Base-by-base conservation (phyloP, 2,329 filamentous ascomycete species). In the Penicillium hordei region DNA sequence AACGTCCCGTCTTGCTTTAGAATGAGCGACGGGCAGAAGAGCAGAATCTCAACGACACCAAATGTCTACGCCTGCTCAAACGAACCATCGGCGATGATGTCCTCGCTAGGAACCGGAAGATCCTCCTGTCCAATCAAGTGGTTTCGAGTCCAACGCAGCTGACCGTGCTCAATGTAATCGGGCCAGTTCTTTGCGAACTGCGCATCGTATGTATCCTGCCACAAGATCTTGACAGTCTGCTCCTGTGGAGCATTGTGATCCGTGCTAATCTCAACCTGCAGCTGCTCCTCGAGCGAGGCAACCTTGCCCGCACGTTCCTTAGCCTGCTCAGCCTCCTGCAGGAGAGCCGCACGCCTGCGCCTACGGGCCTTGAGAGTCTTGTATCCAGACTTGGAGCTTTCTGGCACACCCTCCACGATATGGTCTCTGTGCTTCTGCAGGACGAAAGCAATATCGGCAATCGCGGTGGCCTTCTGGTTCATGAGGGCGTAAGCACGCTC, bases 401-500 rank as follows among this genome's bases (percentile, higher is more conserved):
- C 68, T 8, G 71, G 68, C 17, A 75, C 64, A 19, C 70, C 70
- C 36, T 70, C 59, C 42, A 61, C 51, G 48, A 74, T 64, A 55
- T 70, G 70, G 45, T 74, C 65, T 42, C 80, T 74, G 65, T 84
- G 82, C 59, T 81, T 76, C 27, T 71, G 60, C 52, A 87, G 68
- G 3, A 86, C 83, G 21, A 82, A 81, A 1, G 84, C 83, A 25
- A 86, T 69, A 66, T 88, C 86, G 5, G 84, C 85, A 21, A 86
- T 78, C 43, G 78, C 80, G 56, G 85, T 87, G n/a, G 83, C 84
- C 69, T 84, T 86, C 69, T 88, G 85, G 66, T 88, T 77, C 84
- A 87, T 86, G 44, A 87, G 75, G 44, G 76, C 75, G 55, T 76
- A 76, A n/a, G 79, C 80, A 23, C 81, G 76, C 59, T 79, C 69